A percentile compares a stretch with the other conserved stretches of the same genome.
These are phyloP conservation scores for Puccinia coronata DNA, from an alignment of 1,284 basidiomycete species.

Conservation along the genomic window DNA sequence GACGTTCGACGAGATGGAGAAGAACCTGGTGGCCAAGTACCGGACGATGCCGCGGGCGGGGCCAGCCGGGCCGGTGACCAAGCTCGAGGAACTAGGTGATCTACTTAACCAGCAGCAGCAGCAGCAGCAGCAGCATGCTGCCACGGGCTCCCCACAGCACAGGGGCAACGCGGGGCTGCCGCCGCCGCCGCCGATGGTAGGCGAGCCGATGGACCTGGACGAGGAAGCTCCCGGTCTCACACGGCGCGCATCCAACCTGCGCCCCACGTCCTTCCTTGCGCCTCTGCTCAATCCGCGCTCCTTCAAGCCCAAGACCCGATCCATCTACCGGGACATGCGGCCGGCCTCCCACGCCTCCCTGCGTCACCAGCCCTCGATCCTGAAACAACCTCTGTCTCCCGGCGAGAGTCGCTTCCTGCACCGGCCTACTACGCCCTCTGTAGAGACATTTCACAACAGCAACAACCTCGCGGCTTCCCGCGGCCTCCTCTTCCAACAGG, in stretches of 20 bases:
- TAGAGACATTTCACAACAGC: too few species aligned
- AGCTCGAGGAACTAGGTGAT: not conserved
- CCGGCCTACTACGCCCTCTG: not conserved
- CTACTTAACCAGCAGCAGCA: conserved; percentile 6
- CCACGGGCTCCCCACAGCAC: too few species aligned
- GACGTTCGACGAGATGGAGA: conserved; percentile 43
- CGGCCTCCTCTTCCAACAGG: not conserved
- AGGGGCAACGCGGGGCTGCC: too few species aligned
- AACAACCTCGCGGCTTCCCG: not conserved
- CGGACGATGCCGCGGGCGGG: not conserved
- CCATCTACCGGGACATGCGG: not conserved
- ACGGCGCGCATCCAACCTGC: not conserved
- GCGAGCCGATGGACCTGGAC: not conserved
- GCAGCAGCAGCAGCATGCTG: too few species aligned
- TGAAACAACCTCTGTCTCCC: not conserved
- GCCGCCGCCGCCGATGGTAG: not conserved
- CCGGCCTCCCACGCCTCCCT: not conserved
- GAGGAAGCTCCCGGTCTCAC: not conserved
- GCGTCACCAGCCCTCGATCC: not conserved
- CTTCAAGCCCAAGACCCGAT: not conserved
- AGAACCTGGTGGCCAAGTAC: conserved; percentile 14
- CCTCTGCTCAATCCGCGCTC: conserved; percentile 3
- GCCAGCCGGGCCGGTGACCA: conserved; percentile 2
- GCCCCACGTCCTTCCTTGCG: conserved; percentile 6
- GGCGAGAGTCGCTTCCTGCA: not conserved